Percentiles rank a stretch among this genome's conserved stretches.
Conservation (phyloP, 2,329 filamentous ascomycete species). For the Talaromyces sp. region DNA sequence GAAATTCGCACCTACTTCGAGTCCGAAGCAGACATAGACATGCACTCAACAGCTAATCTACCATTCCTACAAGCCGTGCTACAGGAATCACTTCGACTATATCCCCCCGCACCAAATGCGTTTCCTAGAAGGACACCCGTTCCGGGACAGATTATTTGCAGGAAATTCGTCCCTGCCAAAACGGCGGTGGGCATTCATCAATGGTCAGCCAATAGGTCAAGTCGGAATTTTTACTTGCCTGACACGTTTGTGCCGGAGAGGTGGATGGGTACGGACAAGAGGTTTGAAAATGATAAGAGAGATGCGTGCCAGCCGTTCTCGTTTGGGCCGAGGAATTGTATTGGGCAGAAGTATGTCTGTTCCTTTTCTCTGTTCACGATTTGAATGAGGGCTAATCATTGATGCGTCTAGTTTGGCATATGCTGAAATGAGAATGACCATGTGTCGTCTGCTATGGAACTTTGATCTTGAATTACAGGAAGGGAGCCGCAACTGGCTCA, state of each 20-base stretch:
- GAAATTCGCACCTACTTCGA: background rate
- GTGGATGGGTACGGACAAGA: slow-evolving; percentile 19
- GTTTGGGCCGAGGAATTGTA: slow-evolving; percentile 51
- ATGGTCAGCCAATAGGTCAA: background rate
- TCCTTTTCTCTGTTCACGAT: no score
- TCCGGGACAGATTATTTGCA: background rate
- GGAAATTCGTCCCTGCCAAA: background rate
- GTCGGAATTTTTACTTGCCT: background rate
- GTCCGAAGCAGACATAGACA: background rate
- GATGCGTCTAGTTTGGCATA: slow-evolving; percentile 14
- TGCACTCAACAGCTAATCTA: background rate
- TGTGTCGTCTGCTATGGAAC: slow-evolving; percentile 9
- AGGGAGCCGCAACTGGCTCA: slow-evolving; percentile 5
- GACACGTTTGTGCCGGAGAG: background rate
- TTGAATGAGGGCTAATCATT: no score
- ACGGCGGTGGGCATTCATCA: background rate
- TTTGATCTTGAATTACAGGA: slow-evolving; percentile 10
- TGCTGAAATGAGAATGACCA: slow-evolving; percentile 9
- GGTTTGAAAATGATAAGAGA: slow-evolving; percentile 45
- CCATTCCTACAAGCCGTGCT: background rate
- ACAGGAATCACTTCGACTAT: background rate
- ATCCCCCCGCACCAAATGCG: background rate
- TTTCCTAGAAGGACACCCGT: background rate
- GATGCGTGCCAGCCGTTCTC: slow-evolving; percentile 52
- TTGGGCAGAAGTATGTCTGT: slow-evolving; percentile 45